These are phyloP conservation scores for Sporopachydermia quercuum DNA, from an alignment of 805 yeast genomes.

Conservation along the genomic window DNA sequence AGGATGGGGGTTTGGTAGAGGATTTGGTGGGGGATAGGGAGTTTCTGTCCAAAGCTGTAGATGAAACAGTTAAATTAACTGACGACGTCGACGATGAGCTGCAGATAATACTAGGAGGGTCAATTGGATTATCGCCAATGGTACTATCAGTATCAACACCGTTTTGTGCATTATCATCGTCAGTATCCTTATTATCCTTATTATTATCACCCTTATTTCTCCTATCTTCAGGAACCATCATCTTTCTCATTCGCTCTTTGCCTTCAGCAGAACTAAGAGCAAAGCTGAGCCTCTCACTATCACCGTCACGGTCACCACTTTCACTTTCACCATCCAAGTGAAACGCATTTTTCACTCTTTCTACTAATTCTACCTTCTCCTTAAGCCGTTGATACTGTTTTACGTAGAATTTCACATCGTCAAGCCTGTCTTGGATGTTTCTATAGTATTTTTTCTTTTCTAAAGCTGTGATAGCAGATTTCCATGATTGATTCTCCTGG, in stretches of 20 bases:
- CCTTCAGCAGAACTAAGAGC: slow-evolving; percentile 58
- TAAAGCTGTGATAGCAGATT: slow-evolving; percentile 12
- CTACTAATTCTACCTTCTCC: slow-evolving; percentile 27
- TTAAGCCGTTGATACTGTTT: slow-evolving; percentile 27
- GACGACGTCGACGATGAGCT: neutral
- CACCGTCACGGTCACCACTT: slow-evolving; percentile 4
- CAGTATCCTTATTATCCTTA: slow-evolving; percentile 12
- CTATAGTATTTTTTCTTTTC: slow-evolving; percentile 31
- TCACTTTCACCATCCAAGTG: slow-evolving; percentile 11
- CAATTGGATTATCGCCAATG: neutral
- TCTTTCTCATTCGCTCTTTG: slow-evolving; percentile 46
- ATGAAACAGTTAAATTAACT: too few species aligned
- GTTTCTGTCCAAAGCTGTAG: neutral
- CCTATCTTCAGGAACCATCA: slow-evolving; percentile 41
- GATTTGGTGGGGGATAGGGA: neutral
- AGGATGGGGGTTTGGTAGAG: neutral
- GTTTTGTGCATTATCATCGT: slow-evolving; percentile 12
- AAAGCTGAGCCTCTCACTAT: slow-evolving; percentile 3
- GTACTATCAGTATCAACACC: slow-evolving; percentile 12
- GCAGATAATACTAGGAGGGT: neutral
- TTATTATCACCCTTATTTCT: slow-evolving; percentile 16
- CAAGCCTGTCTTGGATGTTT: slow-evolving; percentile 49
- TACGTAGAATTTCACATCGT: slow-evolving; percentile 35
- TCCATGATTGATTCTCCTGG: slow-evolving; percentile 11
- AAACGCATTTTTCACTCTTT: slow-evolving; percentile 16